A percentile compares a stretch with the other conserved stretches of the same genome.
Evolutionary conservation across 352 stramenopile genomes (phyloP).

Genomic region (Halophytophthora batemanensis): DNA sequence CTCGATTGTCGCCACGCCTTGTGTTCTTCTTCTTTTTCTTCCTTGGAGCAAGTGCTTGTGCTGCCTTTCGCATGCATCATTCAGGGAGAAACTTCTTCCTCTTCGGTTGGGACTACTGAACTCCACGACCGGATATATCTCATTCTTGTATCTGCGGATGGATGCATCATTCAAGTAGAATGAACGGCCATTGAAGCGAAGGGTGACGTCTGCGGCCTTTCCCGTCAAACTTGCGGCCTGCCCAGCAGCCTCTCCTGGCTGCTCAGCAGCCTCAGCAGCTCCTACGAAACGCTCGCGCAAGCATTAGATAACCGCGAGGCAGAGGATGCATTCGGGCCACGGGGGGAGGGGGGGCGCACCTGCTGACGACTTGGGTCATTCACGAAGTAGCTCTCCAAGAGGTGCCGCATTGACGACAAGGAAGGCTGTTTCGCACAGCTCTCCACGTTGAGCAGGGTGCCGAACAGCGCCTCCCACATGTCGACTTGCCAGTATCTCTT

Average conservation of each 20-base stretch:
- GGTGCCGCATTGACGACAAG: constrained; percentile 34
- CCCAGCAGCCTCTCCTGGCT: constrained; percentile 52
- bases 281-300: constrained; percentile 25
- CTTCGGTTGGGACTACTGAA: no score
- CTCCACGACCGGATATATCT: no score
- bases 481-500: constrained; percentile 80
- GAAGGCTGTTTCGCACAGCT: constrained; percentile 69
- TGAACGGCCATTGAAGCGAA: neutral
- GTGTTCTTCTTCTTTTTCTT: no score
- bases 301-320: constrained; percentile 5
- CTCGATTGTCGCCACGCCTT: no score
- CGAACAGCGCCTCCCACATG: constrained; percentile 75
- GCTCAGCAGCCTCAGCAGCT: constrained; percentile 46
- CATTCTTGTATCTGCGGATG: no score
- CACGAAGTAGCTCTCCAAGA: constrained; percentile 55
- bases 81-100: no score
- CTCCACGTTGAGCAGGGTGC: constrained; percentile 65
- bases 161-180: neutral
- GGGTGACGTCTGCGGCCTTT: neutral
- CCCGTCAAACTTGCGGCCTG: constrained; percentile 32
- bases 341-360: constrained; percentile 21
- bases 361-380: constrained; percentile 38
- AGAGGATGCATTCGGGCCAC: neutral
- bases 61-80: no score
- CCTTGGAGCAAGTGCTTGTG: neutral